These are phyloP conservation scores for Nothophoma quercina DNA, from an alignment of 2,329 filamentous ascomycete genomes.

Conservation along the genomic window DNA sequence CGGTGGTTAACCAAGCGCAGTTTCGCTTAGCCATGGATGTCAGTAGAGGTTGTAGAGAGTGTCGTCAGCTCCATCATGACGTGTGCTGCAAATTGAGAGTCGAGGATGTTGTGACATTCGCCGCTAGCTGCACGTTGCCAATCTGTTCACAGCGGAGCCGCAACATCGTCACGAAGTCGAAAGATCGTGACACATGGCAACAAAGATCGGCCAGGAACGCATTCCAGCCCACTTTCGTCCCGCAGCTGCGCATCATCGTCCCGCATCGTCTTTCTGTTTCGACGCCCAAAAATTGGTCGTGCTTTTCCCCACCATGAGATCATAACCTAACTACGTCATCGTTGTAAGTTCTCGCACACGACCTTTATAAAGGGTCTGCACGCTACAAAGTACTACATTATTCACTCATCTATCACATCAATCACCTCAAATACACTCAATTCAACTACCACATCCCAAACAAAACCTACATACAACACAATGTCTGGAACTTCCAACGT, in stretches of 20 bases:
- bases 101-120: slow-evolving; percentile 13
- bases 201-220: slow-evolving; percentile 17
- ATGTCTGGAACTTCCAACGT: slow-evolving; percentile 70
- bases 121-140: slow-evolving; percentile 3
- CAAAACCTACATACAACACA: slow-evolving; percentile 30
- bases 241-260: slow-evolving; percentile 18
- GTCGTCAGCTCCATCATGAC: too few species aligned
- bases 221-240: slow-evolving; percentile 12
- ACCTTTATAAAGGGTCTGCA: slow-evolving; percentile 22
- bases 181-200: slow-evolving; percentile 8
- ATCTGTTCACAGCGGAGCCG: slow-evolving; percentile 2
- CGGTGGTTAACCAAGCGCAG: slow-evolving; percentile 42
- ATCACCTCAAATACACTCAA: background rate
- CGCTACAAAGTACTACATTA: slow-evolving; percentile 1
- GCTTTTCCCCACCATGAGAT: slow-evolving; percentile 37
- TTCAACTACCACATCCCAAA: background rate
- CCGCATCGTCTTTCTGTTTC: slow-evolving; percentile 18
- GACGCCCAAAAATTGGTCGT: slow-evolving; percentile 25
- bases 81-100: background rate
- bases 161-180: slow-evolving; percentile 11
- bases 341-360: slow-evolving; percentile 11
- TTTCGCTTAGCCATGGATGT: slow-evolving; percentile 31
- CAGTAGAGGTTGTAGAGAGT: slow-evolving; percentile 3
- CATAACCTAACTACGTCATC: slow-evolving; percentile 34
- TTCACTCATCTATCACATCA: slow-evolving; percentile 4